Evolutionary conservation across 805 yeast species (phyloP), one percentile per base, ranked within the genome.

Genomic region (Ascoidea tarda): DNA sequence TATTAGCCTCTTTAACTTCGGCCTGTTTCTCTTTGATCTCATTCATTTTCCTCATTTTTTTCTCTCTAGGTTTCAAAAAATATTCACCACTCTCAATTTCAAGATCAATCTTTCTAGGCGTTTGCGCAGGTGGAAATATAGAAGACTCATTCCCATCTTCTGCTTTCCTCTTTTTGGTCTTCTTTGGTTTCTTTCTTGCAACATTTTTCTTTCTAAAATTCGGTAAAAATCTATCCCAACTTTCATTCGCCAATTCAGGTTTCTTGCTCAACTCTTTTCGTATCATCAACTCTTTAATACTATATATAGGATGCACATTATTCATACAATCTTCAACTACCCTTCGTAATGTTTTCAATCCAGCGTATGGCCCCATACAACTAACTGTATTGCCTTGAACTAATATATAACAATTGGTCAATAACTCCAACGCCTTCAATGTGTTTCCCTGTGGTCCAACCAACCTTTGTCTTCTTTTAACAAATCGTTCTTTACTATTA

Each of bases 71-170:
- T 55, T 88, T 86, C 71, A 93, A 75, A 79, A 93, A 93, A 71
- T 88, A 93, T 69, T 93, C 99, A 79, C 99, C 99, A 73, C 95
- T 82, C 69, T 93, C 99, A 69, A 93, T 89, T 72, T 89, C 95
- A 66, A 90, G 73, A 78, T 93, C 99, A 69, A 93, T 75, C 86
- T 93, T 90, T 75, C 98, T 84, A 64, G 98, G 99, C 59, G 81
- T 79, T 70, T 87, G 99, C 51, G 87, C 86, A 61, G 99, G 98
- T 72, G 99, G 99, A 89, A 93, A 93, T 65, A 99, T 98, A 42
- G 99, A 93, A 4, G 80, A 82, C 69, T 84, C 90, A 16, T 47
- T 33, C 16, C 49, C 32, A 21, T 51, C 54, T 76, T 76, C 75
- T 56, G 68, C 77, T 74, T 78, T 76, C 59, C 67, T 69, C 53